Percentiles rank a stretch among this genome's conserved stretches.
Evolutionary conservation across 805 yeast species (phyloP).

Genomic region (Candida tallmaniae): DNA sequence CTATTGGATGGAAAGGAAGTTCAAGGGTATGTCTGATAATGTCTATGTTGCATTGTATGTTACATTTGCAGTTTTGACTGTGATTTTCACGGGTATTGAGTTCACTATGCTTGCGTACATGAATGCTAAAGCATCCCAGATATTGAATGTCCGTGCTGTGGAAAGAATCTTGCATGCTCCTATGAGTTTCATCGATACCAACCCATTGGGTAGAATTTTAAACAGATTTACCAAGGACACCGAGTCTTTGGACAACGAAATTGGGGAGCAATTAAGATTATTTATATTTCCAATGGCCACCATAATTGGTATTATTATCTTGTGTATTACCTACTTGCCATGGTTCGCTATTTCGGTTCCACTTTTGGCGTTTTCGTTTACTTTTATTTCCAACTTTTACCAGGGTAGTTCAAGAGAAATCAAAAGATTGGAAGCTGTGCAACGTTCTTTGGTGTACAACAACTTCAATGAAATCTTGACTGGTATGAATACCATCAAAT

Average conservation of each 20-base stretch:
- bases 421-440: constrained; percentile 45
- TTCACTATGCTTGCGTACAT: constrained; percentile 40
- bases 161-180: constrained; percentile 37
- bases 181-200: constrained; percentile 40
- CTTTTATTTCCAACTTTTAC: constrained; percentile 40
- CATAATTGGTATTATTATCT: constrained; percentile 36
- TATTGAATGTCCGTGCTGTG: constrained; percentile 35
- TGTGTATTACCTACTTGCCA: constrained; percentile 49
- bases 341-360: constrained; percentile 55
- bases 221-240: constrained; percentile 44
- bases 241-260: constrained; percentile 42
- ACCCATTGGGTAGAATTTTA: constrained; percentile 41
- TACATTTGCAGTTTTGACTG: constrained; percentile 32
- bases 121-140: constrained; percentile 34
- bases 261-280: constrained; percentile 39
- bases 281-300: constrained; percentile 38
- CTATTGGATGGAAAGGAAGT: constrained; percentile 36
- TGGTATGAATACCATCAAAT: constrained; percentile 46
- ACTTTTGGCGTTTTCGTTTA: constrained; percentile 38
- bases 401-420: constrained; percentile 45
- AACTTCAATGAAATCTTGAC: constrained; percentile 46
- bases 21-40: constrained; percentile 21
- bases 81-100: constrained; percentile 35
- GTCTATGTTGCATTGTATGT: constrained; percentile 35
- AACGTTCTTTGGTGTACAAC: constrained; percentile 45